Base-by-base conservation (phyloP, 805 yeast genomes). In the Pichia deserticola region DNA sequence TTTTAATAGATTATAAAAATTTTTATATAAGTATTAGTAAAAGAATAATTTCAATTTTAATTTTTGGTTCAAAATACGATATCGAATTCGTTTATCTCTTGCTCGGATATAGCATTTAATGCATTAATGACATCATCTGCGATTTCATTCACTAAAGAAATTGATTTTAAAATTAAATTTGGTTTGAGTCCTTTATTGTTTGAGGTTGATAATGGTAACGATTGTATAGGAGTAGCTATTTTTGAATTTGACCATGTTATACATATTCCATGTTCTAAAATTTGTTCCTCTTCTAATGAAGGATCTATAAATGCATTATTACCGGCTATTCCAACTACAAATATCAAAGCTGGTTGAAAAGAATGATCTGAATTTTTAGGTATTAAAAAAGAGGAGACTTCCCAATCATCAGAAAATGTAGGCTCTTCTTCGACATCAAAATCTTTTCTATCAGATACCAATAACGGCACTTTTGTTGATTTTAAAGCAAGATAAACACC, bases 351-450 rank as follows among this genome's bases (percentile, higher is more conserved):
- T 0, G 95, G 92, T 42, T 77, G 74, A 66, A 79, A 79, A 3
- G 51, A 44, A 7, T 32, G 33, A 7, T 38, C 27, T 1, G 66
- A 58, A 34, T 63, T 61, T 28, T 66, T 58, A 3, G 70, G 66
- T 13, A 76, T 72, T 33, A 85, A 67, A 37, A 60, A 74, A 49
- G 56, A 72, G 30, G 83, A 79, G 52, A 69, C 71, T 59, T 73
- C 84, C 90, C 86, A 92, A 57, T 89, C 96, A 60, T 90, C 97
- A 39, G 90, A 82, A 59, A 92, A 90, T 0, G 88, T 84, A 1
- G 97, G 97, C 54, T 86, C 83, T 64, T 90, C 97, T 62, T 85
- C 96, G 25, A 88, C 78, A 51, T 81, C 82, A 34, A 68, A 60
- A 49, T 78, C 81, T 59, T 86, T 82, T 34, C 81, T 80, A 34